phyloP scores from a whole-genome alignment of 192 early-diverging fungal genomes.

The Irineochytrium annulatum region DNA sequence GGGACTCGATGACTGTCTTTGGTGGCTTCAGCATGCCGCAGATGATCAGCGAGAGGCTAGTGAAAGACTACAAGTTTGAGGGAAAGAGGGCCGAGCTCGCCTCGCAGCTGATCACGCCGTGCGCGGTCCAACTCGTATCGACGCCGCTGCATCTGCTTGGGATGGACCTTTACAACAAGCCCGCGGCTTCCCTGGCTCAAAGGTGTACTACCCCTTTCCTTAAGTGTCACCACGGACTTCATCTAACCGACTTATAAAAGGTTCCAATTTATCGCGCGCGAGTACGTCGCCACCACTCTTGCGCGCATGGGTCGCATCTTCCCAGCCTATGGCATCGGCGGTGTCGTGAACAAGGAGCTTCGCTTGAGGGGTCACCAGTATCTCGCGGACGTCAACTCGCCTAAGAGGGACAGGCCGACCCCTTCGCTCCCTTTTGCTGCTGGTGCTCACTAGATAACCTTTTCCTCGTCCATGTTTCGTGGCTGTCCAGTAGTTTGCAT shows the following conservation, averaged over 20 bases:
- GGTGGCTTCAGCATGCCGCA: slow-evolving; percentile 39
- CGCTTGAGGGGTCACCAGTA: neutral
- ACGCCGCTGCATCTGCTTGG: slow-evolving; percentile 44
- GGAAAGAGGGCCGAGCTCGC: slow-evolving; percentile 11
- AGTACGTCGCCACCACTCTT: slow-evolving; percentile 9
- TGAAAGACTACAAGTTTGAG: neutral
- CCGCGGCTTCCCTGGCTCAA: neutral
- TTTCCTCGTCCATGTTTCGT: too few species aligned
- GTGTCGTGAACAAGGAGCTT: slow-evolving; percentile 10
- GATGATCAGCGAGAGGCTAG: slow-evolving; percentile 5
- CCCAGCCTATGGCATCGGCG: slow-evolving; percentile 12
- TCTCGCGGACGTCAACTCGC: too few species aligned
- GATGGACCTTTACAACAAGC: slow-evolving; percentile 46
- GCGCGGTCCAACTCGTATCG: slow-evolving; percentile 36
- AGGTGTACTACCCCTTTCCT: too few species aligned
- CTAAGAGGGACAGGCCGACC: too few species aligned
- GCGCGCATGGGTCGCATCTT: slow-evolving; percentile 6
- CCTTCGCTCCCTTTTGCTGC: too few species aligned
- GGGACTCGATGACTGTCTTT: slow-evolving; percentile 37
- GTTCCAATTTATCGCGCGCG: slow-evolving; percentile 1
- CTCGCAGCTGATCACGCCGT: slow-evolving; percentile 37
- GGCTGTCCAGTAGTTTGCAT: too few species aligned
- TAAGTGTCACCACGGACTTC: too few species aligned
- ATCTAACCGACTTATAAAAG: too few species aligned
- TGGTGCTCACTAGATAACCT: too few species aligned